Evolutionary conservation across 2,329 filamentous ascomycete species (phyloP).

Genomic region (Colletotrichum sp.): DNA sequence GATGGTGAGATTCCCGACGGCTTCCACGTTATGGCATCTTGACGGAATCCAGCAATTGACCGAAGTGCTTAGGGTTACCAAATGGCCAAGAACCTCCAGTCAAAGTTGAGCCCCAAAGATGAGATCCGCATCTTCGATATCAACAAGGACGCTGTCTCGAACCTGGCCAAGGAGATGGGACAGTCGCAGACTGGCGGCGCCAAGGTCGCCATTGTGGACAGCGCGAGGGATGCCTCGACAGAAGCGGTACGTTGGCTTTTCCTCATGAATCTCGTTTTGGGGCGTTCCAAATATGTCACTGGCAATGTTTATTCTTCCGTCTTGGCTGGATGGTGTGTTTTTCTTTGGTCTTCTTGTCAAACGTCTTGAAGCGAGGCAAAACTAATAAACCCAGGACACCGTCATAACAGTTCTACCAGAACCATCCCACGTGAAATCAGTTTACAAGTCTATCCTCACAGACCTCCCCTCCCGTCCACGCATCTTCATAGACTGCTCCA

Average conservation of each 20-base stretch:
- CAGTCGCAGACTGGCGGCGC: slow-evolving; percentile 49
- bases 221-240: slow-evolving; percentile 52
- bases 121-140: slow-evolving; percentile 62
- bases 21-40: neutral
- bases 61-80: slow-evolving; percentile 56
- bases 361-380: slow-evolving; percentile 21
- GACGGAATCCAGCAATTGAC: neutral
- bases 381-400: slow-evolving; percentile 65
- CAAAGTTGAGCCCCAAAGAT: slow-evolving; percentile 57
- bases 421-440: slow-evolving; percentile 82
- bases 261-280: neutral
- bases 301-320: slow-evolving; percentile 36
- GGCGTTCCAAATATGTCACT: slow-evolving; percentile 20
- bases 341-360: slow-evolving; percentile 55
- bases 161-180: slow-evolving; percentile 52
- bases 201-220: slow-evolving; percentile 47
- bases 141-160: slow-evolving; percentile 53
- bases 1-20: slow-evolving; percentile 52
- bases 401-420: slow-evolving; percentile 91
- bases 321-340: slow-evolving; percentile 57
- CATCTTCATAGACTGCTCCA: slow-evolving; percentile 94
- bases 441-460: slow-evolving; percentile 79
- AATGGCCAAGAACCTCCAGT: slow-evolving; percentile 67
- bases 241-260: slow-evolving; percentile 53
- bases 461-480: slow-evolving; percentile 62